Percentiles rank a stretch among this genome's conserved stretches.
phyloP scores from a whole-genome alignment of 495 filamentous ascomycete species.

The Hyphodiscus hymeniophilus region DNA sequence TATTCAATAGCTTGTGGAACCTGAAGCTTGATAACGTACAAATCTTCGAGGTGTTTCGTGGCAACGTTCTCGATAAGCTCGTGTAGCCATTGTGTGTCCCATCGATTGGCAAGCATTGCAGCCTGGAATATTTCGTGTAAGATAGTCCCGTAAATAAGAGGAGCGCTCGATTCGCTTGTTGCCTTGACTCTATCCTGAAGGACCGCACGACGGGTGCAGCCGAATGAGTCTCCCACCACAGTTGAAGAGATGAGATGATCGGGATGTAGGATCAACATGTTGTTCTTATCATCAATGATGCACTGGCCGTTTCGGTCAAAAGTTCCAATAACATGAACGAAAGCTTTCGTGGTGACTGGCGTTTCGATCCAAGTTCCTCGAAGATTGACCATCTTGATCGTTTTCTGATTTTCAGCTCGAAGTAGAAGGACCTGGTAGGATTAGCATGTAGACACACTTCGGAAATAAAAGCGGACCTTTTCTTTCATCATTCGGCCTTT shows the following conservation, averaged over 20 bases:
- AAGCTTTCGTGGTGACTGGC: slow-evolving; percentile 60
- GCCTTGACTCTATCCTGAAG: slow-evolving; percentile 91
- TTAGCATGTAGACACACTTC: neutral
- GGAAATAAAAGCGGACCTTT: slow-evolving; percentile 48
- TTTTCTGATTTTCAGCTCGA: slow-evolving; percentile 60
- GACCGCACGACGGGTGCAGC: slow-evolving; percentile 79
- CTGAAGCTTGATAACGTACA: slow-evolving; percentile 75
- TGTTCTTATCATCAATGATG: slow-evolving; percentile 63
- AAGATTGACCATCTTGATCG: slow-evolving; percentile 60
- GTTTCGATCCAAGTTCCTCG: slow-evolving; percentile 81
- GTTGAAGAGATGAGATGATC: slow-evolving; percentile 94
- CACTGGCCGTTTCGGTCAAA: slow-evolving; percentile 55
- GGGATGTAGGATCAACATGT: slow-evolving; percentile 88
- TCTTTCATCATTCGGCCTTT: slow-evolving; percentile 54
- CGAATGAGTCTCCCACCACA: slow-evolving; percentile 86
- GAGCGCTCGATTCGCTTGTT: slow-evolving; percentile 62
- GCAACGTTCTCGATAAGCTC: slow-evolving; percentile 56
- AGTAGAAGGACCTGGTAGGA: slow-evolving; percentile 59
- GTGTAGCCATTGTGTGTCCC: slow-evolving; percentile 60
- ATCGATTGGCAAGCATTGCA: slow-evolving; percentile 74
- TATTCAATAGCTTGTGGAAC: slow-evolving; percentile 64
- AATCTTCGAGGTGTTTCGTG: slow-evolving; percentile 67
- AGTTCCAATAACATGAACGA: slow-evolving; percentile 77
- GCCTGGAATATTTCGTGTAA: slow-evolving; percentile 93
- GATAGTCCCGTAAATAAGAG: slow-evolving; percentile 82